Evolutionary conservation across 305 asterid species (phyloP).

Genomic region (Ilex paraguariensis): DNA sequence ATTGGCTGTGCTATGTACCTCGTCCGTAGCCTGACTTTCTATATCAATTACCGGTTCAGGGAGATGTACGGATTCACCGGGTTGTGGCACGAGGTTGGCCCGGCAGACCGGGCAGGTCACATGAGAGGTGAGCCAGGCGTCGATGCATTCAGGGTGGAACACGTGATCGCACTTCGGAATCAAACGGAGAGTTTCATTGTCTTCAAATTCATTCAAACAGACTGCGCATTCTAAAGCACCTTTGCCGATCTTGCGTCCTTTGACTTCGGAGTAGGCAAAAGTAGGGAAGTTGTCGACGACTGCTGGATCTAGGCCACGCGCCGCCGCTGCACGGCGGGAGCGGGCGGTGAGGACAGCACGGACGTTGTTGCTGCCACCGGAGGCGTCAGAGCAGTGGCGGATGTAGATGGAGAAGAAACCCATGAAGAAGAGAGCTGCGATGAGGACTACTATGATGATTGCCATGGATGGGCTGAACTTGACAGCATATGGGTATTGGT

Average conservation of each 20-base stretch:
- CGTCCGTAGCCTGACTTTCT: neutral
- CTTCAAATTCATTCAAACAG: constrained; percentile 42
- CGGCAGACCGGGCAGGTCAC: constrained; percentile 53
- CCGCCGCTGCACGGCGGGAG: constrained; percentile 22
- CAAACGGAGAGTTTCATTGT: constrained; percentile 35
- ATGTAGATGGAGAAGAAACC: constrained; percentile 43
- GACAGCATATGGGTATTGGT: constrained; percentile 11
- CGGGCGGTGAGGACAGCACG: constrained; percentile 27
- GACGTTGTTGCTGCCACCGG: constrained; percentile 11
- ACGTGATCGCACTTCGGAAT: constrained; percentile 54
- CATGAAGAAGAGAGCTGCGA: constrained; percentile 42
- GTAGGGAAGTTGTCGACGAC: constrained; percentile 44
- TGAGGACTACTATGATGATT: constrained; percentile 37
- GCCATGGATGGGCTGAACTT: constrained; percentile 41
- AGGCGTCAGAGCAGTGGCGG: constrained; percentile 30
- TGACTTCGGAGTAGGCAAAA: constrained; percentile 41
- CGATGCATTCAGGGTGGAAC: constrained; percentile 47
- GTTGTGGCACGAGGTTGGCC: constrained; percentile 25
- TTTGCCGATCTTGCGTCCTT: constrained; percentile 40
- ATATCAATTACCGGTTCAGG: neutral
- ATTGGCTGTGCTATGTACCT: neutral
- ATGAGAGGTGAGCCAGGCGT: constrained; percentile 43
- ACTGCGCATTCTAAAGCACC: constrained; percentile 51
- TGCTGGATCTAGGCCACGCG: constrained; percentile 35
- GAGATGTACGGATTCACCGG: constrained; percentile 15